Conservation (phyloP, 208 protist species). For the Leishmania tarentolae region DNA sequence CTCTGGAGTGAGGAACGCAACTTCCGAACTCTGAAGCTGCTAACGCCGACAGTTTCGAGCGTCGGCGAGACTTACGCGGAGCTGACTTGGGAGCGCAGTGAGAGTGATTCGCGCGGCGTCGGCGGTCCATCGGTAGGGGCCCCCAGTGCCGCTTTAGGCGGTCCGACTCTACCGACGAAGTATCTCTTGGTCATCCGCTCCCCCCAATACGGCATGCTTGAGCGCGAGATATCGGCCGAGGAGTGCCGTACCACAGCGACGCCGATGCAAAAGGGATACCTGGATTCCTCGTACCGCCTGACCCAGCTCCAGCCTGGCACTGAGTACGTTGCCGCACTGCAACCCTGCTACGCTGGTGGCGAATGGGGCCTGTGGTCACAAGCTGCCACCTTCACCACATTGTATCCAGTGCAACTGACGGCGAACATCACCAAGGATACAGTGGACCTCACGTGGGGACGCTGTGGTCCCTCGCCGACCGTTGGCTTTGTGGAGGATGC, state of each 20-base stretch:
- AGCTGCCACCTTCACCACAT: slow-evolving; percentile 64
- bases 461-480: slow-evolving; percentile 8
- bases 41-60: slow-evolving; percentile 46
- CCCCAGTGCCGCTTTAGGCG: slow-evolving; percentile 1
- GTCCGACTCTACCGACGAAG: slow-evolving; percentile 30
- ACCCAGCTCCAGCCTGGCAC: slow-evolving; percentile 62
- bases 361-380: slow-evolving; percentile 87
- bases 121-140: slow-evolving; percentile 3
- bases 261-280: not conserved
- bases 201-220: slow-evolving; percentile 24
- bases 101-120: slow-evolving; percentile 31
- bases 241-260: slow-evolving; percentile 14
- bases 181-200: slow-evolving; percentile 35
- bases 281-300: slow-evolving; percentile 46
- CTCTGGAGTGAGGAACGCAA: slow-evolving; percentile 82
- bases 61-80: slow-evolving; percentile 83
- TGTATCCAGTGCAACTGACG: slow-evolving; percentile 49
- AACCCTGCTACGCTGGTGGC: slow-evolving; percentile 78
- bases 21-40: slow-evolving; percentile 69
- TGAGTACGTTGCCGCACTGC: slow-evolving; percentile 84
- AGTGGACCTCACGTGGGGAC: slow-evolving; percentile 44
- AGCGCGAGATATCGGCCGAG: slow-evolving; percentile 31
- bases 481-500: slow-evolving; percentile 18
- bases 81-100: slow-evolving; percentile 69
- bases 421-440: slow-evolving; percentile 39